phyloP scores from a whole-genome alignment of 768 basidiomycete species.

The Strobilomyces confusus region DNA sequence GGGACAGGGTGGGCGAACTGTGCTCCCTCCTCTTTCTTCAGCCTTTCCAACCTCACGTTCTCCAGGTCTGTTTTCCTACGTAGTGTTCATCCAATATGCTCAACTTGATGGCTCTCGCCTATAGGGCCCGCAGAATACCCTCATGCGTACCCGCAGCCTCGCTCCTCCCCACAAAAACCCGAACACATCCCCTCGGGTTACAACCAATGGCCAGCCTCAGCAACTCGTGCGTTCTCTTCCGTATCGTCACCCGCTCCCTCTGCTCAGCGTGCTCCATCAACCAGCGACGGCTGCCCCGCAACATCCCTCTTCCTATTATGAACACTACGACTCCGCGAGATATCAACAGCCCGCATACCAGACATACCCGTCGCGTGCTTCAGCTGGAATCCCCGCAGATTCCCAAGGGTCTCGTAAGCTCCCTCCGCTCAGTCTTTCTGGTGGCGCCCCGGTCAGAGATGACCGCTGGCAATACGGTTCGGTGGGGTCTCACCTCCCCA shows the following conservation, averaged over 20 bases:
- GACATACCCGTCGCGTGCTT: constrained; percentile 45
- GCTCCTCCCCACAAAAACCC: constrained; percentile 57
- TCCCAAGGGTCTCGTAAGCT: constrained; percentile 54
- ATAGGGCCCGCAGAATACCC: constrained; percentile 58
- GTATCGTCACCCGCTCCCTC: constrained; percentile 4
- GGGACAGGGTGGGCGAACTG: constrained; percentile 87
- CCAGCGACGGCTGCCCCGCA: constrained; percentile 42
- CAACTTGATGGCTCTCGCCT: constrained; percentile 52
- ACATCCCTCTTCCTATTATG: constrained; percentile 48
- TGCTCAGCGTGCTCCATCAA: constrained; percentile 2
- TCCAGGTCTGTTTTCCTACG: constrained; percentile 76
- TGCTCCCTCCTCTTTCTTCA: constrained; percentile 82
- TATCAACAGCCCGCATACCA: constrained; percentile 40
- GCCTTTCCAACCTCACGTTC: constrained; percentile 86
- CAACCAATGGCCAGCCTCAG: constrained; percentile 38
- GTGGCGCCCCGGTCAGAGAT: constrained; percentile 38
- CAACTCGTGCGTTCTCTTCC: constrained; percentile 32
- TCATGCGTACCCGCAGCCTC: constrained; percentile 60
- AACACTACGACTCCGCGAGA: constrained; percentile 53
- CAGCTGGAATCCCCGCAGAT: constrained; percentile 45
- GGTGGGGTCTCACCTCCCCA: constrained; percentile 34
- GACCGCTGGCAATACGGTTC: constrained; percentile 49
- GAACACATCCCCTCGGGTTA: constrained; percentile 52
- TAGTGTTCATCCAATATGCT: constrained; percentile 52
- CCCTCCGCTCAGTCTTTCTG: constrained; percentile 49